A percentile compares a stretch with the other conserved stretches of the same genome.
Conservation (phyloP, 1,284 basidiomycete species). For the Porodaedalea pini region DNA sequence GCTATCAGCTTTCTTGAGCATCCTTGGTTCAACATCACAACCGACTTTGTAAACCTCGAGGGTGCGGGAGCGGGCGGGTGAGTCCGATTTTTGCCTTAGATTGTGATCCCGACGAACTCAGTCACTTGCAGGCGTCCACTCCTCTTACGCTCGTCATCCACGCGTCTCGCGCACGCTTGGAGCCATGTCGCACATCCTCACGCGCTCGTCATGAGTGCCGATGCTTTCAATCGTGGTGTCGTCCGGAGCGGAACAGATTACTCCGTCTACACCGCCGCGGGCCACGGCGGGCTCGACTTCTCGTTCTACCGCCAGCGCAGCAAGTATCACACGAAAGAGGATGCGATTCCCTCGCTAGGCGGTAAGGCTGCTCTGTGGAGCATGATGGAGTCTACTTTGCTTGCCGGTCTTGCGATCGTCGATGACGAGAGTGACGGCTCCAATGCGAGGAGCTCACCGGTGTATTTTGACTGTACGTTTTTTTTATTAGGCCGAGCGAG, state of each 20-base stretch:
- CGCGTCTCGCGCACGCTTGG: slow-evolving; percentile 50
- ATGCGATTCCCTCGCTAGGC: slow-evolving; percentile 52
- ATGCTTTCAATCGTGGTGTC: slow-evolving; percentile 58
- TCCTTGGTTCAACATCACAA: slow-evolving; percentile 63
- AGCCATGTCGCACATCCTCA: slow-evolving; percentile 57
- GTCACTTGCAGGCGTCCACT: slow-evolving; percentile 50
- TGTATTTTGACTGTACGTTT: slow-evolving; percentile 71
- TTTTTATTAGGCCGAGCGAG: not conserved
- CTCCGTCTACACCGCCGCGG: slow-evolving; percentile 50
- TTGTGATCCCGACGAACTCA: not conserved
- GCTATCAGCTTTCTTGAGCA: slow-evolving; percentile 60
- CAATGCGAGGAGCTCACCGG: slow-evolving; percentile 36
- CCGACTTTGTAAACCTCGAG: slow-evolving; percentile 74
- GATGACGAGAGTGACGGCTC: slow-evolving; percentile 36
- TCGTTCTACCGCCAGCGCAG: slow-evolving; percentile 70
- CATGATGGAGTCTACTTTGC: slow-evolving; percentile 64
- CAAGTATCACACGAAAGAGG: slow-evolving; percentile 67
- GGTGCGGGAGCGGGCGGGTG: slow-evolving; percentile 78
- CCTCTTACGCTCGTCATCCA: slow-evolving; percentile 62
- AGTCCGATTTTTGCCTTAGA: slow-evolving; percentile 24
- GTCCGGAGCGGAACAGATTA: slow-evolving; percentile 70
- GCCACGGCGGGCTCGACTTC: slow-evolving; percentile 65
- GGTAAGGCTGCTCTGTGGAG: slow-evolving; percentile 59
- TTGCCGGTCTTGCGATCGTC: slow-evolving; percentile 51
- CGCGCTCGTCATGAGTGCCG: slow-evolving; percentile 60